A percentile compares a stretch with the other conserved stretches of the same genome.
phyloP scores from a whole-genome alignment of 2,329 filamentous ascomycete species.

The Trichoderma atroviride region DNA sequence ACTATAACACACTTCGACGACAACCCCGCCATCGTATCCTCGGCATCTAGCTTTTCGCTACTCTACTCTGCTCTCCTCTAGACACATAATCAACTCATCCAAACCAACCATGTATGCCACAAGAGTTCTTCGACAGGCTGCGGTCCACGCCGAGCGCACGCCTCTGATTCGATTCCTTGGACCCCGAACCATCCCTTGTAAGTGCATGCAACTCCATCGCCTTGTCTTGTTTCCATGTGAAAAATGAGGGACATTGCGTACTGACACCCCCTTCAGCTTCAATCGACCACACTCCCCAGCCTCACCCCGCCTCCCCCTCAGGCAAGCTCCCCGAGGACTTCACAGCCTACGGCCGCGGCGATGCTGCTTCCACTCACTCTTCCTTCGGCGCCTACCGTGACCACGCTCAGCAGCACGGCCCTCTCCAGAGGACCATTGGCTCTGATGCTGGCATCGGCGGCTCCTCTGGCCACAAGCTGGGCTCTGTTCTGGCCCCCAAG shows the following conservation, averaged over 20 bases:
- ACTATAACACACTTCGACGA: not conserved
- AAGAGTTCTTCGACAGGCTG: constrained; percentile 59
- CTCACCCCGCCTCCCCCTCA: constrained; percentile 72
- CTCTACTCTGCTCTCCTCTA: not conserved
- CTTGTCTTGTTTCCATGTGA: no score
- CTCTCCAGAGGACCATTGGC: constrained; percentile 62
- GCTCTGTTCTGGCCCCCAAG: constrained; percentile 68
- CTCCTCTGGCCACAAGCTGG: constrained; percentile 68
- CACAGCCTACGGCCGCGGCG: constrained; percentile 36
- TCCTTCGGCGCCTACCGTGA: constrained; percentile 78
- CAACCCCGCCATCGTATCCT: not conserved
- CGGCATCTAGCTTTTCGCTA: not conserved
- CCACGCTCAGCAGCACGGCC: constrained; percentile 77
- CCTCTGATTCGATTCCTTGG: constrained; percentile 66
- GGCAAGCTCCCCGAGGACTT: constrained; percentile 63
- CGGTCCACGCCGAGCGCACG: constrained; percentile 61
- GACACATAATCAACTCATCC: constrained; percentile 18
- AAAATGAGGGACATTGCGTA: not conserved
- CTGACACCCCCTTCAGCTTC: constrained; percentile 49
- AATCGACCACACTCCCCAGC: constrained; percentile 72
- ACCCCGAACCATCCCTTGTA: constrained; percentile 61
- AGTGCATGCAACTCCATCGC: not conserved
- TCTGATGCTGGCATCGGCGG: constrained; percentile 56
- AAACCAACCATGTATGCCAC: constrained; percentile 56
- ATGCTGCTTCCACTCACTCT: constrained; percentile 47